These are phyloP conservation scores for Fusarium paranaense DNA, from an alignment of 2,329 filamentous ascomycete species.

Conservation along the genomic window DNA sequence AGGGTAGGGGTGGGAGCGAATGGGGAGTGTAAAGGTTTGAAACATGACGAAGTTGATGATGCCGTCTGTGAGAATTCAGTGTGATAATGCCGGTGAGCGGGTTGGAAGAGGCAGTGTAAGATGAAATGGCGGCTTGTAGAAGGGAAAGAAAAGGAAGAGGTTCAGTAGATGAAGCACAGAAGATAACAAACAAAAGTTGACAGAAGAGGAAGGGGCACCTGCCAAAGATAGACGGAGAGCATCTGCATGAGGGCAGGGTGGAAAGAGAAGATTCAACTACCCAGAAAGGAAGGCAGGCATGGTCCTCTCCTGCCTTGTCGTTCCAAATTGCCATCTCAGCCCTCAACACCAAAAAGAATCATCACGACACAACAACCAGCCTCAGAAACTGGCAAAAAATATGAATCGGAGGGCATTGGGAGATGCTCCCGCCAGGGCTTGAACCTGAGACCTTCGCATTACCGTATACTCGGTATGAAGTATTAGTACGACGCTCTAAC, in stretches of 20 bases:
- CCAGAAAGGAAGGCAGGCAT: neutral
- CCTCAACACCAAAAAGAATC: neutral
- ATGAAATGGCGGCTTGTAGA: neutral
- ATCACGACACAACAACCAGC: neutral
- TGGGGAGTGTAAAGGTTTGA: conserved; percentile 26
- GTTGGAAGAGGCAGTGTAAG: neutral
- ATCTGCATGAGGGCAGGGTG: neutral
- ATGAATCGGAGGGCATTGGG: conserved; percentile 32
- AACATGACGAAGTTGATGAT: conserved; percentile 31
- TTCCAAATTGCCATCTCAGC: neutral
- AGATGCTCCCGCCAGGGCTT: conserved; percentile 48
- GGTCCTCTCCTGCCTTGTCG: neutral
- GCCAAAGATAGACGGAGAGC: neutral
- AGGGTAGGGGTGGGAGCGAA: conserved; percentile 15
- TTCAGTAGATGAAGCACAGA: neutral
- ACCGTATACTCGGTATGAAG: conserved; percentile 37
- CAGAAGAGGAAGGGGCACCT: neutral
- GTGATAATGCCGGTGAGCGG: neutral
- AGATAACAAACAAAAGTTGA: neutral
- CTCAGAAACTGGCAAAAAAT: conserved; percentile 11
- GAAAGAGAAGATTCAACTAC: neutral
- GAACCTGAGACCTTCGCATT: conserved; percentile 49
- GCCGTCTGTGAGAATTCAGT: neutral
- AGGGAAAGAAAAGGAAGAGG: neutral
- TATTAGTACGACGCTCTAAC: conserved; percentile 49